Percentiles rank a stretch among this genome's conserved stretches.
phyloP scores from a whole-genome alignment of 306 rosid species.

The Herpetospermum pedunculosum region DNA sequence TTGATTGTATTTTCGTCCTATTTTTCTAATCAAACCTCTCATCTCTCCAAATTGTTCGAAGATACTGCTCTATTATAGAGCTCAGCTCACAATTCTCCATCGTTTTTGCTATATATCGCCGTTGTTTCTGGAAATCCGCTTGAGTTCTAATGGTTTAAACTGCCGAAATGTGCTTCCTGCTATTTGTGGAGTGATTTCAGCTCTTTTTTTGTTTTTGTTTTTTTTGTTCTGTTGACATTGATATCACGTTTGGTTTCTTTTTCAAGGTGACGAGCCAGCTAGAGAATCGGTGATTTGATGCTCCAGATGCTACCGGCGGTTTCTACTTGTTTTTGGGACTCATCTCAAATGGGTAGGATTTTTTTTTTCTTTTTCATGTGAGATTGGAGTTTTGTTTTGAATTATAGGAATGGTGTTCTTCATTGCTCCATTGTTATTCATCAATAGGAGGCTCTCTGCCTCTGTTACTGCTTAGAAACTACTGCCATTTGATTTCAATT shows the following conservation, averaged over 20 bases:
- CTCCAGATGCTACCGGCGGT: constrained; percentile 31
- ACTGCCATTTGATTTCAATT: not conserved
- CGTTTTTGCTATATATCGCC: not conserved
- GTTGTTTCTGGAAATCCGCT: not conserved
- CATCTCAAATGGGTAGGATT: constrained; percentile 36
- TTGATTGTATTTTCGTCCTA: not conserved
- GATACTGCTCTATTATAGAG: not conserved
- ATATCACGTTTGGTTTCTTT: not conserved
- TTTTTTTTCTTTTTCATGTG: not conserved
- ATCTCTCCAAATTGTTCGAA: not conserved
- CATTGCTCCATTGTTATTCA: not conserved
- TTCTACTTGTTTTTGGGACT: constrained; percentile 31
- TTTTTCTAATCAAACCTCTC: not conserved
- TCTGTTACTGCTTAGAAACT: not conserved
- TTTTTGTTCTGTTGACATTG: not conserved
- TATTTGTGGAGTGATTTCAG: no score
- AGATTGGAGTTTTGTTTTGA: not conserved
- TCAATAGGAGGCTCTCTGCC: not conserved
- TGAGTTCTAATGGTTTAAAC: not conserved
- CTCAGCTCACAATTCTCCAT: not conserved
- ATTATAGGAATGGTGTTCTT: not conserved
- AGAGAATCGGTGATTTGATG: constrained; percentile 12
- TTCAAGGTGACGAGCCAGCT: not conserved
- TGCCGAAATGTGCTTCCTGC: not conserved
- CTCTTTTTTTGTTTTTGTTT: no score